Percentiles rank a stretch among this genome's conserved stretches.
These are phyloP conservation scores for Calcarisporium arbuscula DNA, from an alignment of 2,329 filamentous ascomycete species.

Conservation along the genomic window DNA sequence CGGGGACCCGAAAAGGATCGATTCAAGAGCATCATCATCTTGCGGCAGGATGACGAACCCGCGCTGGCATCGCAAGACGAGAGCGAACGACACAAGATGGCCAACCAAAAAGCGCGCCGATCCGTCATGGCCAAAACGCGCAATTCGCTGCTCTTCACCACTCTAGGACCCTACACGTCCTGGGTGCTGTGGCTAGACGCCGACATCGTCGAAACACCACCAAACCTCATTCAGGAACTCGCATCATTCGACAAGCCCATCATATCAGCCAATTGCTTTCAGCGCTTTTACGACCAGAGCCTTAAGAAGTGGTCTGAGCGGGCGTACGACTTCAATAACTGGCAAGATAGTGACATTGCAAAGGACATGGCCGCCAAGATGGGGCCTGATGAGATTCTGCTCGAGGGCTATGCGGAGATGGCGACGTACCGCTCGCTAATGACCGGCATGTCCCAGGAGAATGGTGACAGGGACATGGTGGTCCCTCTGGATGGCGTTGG, in stretches of 20 bases:
- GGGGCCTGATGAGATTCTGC: conserved; percentile 83
- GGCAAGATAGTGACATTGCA: conserved; percentile 83
- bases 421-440: conserved; percentile 87
- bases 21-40: conserved; percentile 89
- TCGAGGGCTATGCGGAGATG: conserved; percentile 92
- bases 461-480: conserved; percentile 52
- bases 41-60: conserved; percentile 89
- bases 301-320: conserved; percentile 67
- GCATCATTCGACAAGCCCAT: conserved; percentile 83
- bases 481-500: conserved; percentile 88
- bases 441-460: conserved; percentile 66
- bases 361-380: conserved; percentile 69
- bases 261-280: conserved; percentile 93
- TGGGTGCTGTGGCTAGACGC: conserved; percentile 97
- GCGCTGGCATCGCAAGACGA: conserved; percentile 77
- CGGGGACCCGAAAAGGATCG: conserved; percentile 67
- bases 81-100: conserved; percentile 82
- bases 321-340: conserved; percentile 96
- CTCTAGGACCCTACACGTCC: conserved; percentile 79
- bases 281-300: conserved; percentile 67
- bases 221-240: conserved; percentile 82
- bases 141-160: conserved; percentile 93
- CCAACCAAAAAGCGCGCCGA: conserved; percentile 79
- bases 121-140: conserved; percentile 89
- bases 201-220: conserved; percentile 85